These are phyloP conservation scores for Trichothecium roseum DNA, from an alignment of 2,329 filamentous ascomycete genomes.

Conservation along the genomic window DNA sequence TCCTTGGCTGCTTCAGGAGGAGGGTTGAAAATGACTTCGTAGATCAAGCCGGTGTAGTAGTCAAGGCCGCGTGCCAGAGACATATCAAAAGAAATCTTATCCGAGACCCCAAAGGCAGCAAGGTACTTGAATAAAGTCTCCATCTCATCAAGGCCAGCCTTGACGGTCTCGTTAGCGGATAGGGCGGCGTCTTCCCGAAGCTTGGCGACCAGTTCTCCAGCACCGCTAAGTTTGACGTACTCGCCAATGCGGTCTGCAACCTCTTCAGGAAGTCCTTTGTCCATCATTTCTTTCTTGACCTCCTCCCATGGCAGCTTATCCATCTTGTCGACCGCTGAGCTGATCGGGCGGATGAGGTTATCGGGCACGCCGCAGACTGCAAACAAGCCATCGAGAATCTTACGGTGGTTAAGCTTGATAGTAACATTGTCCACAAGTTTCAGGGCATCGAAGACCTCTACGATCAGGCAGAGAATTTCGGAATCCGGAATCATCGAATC, in stretches of 20 bases:
- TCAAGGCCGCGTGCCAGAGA: conserved; percentile 85
- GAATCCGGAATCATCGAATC: conserved; percentile 89
- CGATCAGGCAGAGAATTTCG: conserved; percentile 75
- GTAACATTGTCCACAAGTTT: conserved; percentile 66
- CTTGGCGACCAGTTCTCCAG: conserved; percentile 61
- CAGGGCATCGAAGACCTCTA: conserved; percentile 75
- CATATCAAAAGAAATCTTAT: conserved; percentile 78
- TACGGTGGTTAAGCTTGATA: conserved; percentile 91
- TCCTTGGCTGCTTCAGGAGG: no score
- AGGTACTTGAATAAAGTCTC: conserved; percentile 72
- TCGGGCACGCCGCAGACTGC: conserved; percentile 79
- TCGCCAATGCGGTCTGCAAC: conserved; percentile 82
- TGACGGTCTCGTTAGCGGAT: conserved; percentile 61
- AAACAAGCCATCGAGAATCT: conserved; percentile 88
- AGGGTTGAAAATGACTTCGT: conserved; percentile 55
- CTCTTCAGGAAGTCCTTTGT: conserved; percentile 68
- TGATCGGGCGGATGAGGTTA: conserved; percentile 82
- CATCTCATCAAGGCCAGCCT: conserved; percentile 74
- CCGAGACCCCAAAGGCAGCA: conserved; percentile 61
- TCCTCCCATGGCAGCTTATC: conserved; percentile 89
- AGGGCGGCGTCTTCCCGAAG: conserved; percentile 59
- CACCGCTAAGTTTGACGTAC: conserved; percentile 70
- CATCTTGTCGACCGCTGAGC: conserved; percentile 88
- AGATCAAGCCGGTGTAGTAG: conserved; percentile 86
- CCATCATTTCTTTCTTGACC: conserved; percentile 85